These are phyloP conservation scores for Toxicodendron radicans DNA, from an alignment of 345 rosid genomes.

Conservation along the genomic window DNA sequence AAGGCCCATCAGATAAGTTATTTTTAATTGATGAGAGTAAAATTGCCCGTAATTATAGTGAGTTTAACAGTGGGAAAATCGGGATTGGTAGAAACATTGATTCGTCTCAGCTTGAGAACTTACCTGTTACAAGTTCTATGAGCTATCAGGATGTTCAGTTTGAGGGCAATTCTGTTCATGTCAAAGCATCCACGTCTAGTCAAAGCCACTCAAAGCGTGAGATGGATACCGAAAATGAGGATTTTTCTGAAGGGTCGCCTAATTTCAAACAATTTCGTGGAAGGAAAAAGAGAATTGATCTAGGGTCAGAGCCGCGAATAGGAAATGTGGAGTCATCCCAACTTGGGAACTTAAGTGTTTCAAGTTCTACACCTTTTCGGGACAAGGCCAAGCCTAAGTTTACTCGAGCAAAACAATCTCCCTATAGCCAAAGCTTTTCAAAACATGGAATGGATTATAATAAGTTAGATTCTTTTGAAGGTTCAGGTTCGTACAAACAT, in stretches of 20 bases:
- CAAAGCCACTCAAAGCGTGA: too few relatives aligned
- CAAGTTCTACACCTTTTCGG: conserved; percentile 1
- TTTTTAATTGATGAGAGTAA: neutral
- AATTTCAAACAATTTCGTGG: neutral
- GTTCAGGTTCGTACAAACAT: neutral
- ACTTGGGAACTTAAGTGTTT: neutral
- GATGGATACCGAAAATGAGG: neutral
- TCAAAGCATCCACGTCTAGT: too few relatives aligned
- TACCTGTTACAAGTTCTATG: too few relatives aligned
- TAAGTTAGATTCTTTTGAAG: neutral
- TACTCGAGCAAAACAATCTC: neutral
- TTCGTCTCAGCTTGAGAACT: too few relatives aligned
- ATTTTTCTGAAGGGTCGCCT: neutral
- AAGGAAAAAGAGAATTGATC: conserved; percentile 23
- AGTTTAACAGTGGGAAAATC: too few relatives aligned
- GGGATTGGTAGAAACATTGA: too few relatives aligned
- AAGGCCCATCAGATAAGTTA: neutral
- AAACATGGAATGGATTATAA: neutral
- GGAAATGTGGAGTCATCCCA: neutral
- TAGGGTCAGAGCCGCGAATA: neutral
- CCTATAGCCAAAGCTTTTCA: neutral
- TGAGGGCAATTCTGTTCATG: too few relatives aligned
- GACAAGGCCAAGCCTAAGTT: neutral
- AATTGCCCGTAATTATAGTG: neutral
- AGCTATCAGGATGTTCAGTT: too few relatives aligned